Conservation (phyloP, 2,329 filamentous ascomycete species). For the Sclerotinia nivalis region DNA sequence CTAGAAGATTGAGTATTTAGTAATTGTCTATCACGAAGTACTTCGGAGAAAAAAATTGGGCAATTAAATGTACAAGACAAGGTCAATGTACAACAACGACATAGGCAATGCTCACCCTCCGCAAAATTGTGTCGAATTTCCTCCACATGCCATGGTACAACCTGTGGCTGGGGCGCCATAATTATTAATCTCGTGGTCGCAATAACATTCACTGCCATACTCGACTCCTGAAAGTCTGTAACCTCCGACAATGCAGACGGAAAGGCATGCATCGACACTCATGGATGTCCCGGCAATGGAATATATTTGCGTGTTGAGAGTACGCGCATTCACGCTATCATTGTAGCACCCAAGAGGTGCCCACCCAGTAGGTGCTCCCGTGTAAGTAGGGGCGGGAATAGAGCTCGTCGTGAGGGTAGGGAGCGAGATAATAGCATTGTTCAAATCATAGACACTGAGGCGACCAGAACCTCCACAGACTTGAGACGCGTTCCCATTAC, state of each 20-base stretch:
- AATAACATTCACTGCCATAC: conserved; percentile 40
- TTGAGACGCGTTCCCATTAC: conserved; percentile 31
- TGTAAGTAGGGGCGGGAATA: conserved; percentile 18
- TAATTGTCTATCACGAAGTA: neutral
- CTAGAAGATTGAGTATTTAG: neutral
- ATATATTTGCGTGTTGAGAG: conserved; percentile 26
- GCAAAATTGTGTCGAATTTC: conserved; percentile 39
- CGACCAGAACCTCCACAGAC: conserved; percentile 32
- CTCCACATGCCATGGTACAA: conserved; percentile 36
- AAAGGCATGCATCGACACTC: conserved; percentile 31
- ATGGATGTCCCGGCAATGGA: conserved; percentile 28
- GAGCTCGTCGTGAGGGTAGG: conserved; percentile 19
- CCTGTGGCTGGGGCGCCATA: conserved; percentile 21
- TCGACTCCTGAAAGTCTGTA: conserved; percentile 41
- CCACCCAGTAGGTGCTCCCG: conserved; percentile 29
- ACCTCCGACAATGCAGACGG: conserved; percentile 41
- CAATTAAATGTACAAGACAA: no score
- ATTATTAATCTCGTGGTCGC: conserved; percentile 26
- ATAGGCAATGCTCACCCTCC: conserved; percentile 31
- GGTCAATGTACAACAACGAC: neutral
- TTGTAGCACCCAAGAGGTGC: conserved; percentile 32
- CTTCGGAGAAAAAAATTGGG: neutral
- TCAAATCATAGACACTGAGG: conserved; percentile 28
- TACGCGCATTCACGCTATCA: conserved; percentile 31
- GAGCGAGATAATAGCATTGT: conserved; percentile 24